Evolutionary conservation across 495 filamentous ascomycete genomes (phyloP).

Genomic region (Cladorrhinum samala): DNA sequence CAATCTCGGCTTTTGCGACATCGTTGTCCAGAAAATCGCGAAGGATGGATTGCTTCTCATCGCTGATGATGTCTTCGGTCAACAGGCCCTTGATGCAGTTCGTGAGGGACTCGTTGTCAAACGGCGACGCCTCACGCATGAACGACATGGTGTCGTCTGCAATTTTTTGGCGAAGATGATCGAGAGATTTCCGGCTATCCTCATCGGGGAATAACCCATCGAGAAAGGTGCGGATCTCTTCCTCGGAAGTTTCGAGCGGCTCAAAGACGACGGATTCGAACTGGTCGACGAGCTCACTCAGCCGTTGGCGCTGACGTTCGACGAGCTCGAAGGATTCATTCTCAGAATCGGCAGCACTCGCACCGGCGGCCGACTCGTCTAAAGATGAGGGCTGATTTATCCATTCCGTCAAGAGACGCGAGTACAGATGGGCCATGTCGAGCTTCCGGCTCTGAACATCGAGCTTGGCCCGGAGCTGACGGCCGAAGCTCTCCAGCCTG

Average conservation of each 20-base stretch:
- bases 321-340: slow-evolving; percentile 30
- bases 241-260: slow-evolving; percentile 39
- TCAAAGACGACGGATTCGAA: slow-evolving; percentile 59
- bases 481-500: slow-evolving; percentile 34
- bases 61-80: slow-evolving; percentile 53
- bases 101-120: slow-evolving; percentile 22
- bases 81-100: slow-evolving; percentile 49
- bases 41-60: slow-evolving; percentile 54
- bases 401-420: slow-evolving; percentile 58
- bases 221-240: slow-evolving; percentile 46
- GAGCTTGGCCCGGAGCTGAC: slow-evolving; percentile 35
- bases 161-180: slow-evolving; percentile 17
- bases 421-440: slow-evolving; percentile 57
- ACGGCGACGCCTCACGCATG: slow-evolving; percentile 21
- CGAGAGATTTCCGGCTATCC: slow-evolving; percentile 29
- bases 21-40: slow-evolving; percentile 55
- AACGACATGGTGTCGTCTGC: slow-evolving; percentile 8
- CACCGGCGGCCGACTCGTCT: slow-evolving; percentile 12
- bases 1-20: slow-evolving; percentile 52
- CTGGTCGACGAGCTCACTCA: slow-evolving; percentile 43
- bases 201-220: slow-evolving; percentile 43
- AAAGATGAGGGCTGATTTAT: slow-evolving; percentile 29
- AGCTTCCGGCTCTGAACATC: slow-evolving; percentile 48
- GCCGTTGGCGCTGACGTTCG: slow-evolving; percentile 42
- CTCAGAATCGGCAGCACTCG: slow-evolving; percentile 16